phyloP scores from a whole-genome alignment of 2,329 filamentous ascomycete genomes.

The Mycocentrospora acerina region DNA sequence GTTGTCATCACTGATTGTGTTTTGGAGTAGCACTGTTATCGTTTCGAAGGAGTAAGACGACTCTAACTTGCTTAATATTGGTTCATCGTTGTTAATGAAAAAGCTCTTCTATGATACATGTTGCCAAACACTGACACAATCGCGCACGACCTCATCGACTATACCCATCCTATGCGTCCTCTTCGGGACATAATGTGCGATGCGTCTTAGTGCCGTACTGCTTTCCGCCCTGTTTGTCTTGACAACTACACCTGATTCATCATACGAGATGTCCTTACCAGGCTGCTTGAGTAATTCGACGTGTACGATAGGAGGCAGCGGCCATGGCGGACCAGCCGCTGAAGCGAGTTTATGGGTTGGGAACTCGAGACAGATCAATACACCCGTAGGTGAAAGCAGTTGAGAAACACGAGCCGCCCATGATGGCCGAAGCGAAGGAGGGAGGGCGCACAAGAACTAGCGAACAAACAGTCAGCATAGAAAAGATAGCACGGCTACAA shows the following conservation, averaged over 20 bases:
- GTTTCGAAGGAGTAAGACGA: no score
- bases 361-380: slow-evolving; percentile 71
- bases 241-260: slow-evolving; percentile 54
- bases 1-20: no score
- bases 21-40: no score
- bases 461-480: no score
- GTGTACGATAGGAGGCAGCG: slow-evolving; percentile 69
- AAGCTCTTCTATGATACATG: no score
- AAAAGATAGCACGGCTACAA: no score
- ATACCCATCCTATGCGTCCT: slow-evolving; percentile 55
- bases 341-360: slow-evolving; percentile 69
- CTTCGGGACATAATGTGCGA: slow-evolving; percentile 58
- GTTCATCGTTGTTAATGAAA: no score
- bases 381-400: slow-evolving; percentile 55
- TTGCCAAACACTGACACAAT: slow-evolving; percentile 54
- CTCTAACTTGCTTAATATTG: no score
- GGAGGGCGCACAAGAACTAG: slow-evolving; percentile 64
- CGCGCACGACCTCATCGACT: slow-evolving; percentile 51
- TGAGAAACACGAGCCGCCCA: slow-evolving; percentile 61
- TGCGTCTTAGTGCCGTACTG: slow-evolving; percentile 42
- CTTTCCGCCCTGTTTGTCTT: slow-evolving; percentile 48
- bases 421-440: slow-evolving; percentile 54
- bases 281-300: slow-evolving; percentile 69
- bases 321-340: slow-evolving; percentile 71
- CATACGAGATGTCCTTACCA: slow-evolving; percentile 66